Evolutionary conservation across 257 asterid species (phyloP), one percentile per base, ranked within the genome.

Genomic region (Solanum acaule): DNA sequence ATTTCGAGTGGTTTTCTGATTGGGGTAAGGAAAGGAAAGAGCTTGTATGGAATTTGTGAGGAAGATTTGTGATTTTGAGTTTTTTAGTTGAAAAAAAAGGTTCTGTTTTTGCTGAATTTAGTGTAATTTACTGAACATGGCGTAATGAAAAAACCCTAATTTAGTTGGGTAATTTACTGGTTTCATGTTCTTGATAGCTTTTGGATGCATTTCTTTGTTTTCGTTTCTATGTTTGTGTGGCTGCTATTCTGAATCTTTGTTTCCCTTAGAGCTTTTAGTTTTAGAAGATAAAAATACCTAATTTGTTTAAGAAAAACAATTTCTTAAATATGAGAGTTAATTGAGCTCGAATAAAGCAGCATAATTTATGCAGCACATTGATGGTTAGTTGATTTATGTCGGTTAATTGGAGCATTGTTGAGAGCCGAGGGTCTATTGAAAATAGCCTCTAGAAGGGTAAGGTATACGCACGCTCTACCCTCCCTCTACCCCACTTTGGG

Each of bases 1-100:
- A 89, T 96, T 96, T 86, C 98, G 97, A 25, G 96, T 96, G 27
- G 97, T 95, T 46, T 96, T 96, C 88, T 95, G 93, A 95, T 27
- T 76, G 65, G 25, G 38, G 25, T 25, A 73, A 56, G 65, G 40
- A n/a, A n/a, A n/a, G n/a, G n/a, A 16, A 79, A 56, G 75, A 33
- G 76, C 3, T 83, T 56, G 86, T 22, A 35, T 56, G n/a, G n/a
- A n/a, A n/a, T n/a, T n/a, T n/a, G n/a, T n/a, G n/a, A n/a, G 73
- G 70, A 63, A 35, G 72, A 22, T 2, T 42, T 63, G 87, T n/a
- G 72, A 29, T 35, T 83, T 8, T 61, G 87, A 38, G 10, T 79
- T 8, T n/a, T 40, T 77, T 25, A 12, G 18, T 27, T n/a, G 23
- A 1, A 15, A 25, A 25, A 78, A 10, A 15, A 15, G 23, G 75